phyloP scores from a whole-genome alignment of 805 yeast species.

The Schwanniomyces polymorphus region DNA sequence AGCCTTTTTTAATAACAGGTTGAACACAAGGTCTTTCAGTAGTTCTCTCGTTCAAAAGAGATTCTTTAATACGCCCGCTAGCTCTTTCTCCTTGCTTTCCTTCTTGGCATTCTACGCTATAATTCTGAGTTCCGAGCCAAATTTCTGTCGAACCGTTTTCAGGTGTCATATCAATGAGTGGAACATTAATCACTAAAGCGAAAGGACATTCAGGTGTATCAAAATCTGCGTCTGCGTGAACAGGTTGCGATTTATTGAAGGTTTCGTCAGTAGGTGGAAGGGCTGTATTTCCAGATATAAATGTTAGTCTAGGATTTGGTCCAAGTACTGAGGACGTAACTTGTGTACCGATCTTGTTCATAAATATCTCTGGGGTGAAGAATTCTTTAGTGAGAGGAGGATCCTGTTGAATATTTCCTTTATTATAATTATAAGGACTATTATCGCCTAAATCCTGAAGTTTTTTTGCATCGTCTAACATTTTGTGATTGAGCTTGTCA shows the following conservation, averaged over 20 bases:
- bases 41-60: neutral
- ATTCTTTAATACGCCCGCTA: neutral
- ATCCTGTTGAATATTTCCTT: neutral
- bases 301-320: neutral
- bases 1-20: neutral
- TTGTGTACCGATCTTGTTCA: neutral
- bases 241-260: neutral
- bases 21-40: neutral
- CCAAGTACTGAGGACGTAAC: neutral
- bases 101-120: neutral
- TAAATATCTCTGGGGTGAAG: neutral
- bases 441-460: neutral
- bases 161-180: neutral
- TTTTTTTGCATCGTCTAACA: neutral
- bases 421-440: neutral
- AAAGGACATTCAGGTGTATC: neutral
- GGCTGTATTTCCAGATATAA: neutral
- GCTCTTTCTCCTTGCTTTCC: neutral
- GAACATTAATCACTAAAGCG: neutral
- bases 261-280: neutral
- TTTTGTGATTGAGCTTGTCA: neutral
- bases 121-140: neutral
- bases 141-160: neutral
- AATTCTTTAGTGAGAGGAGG: neutral
- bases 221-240: neutral